Conservation (phyloP, 2,329 filamentous ascomycete genomes). For the Talaromyces verruculosus region DNA sequence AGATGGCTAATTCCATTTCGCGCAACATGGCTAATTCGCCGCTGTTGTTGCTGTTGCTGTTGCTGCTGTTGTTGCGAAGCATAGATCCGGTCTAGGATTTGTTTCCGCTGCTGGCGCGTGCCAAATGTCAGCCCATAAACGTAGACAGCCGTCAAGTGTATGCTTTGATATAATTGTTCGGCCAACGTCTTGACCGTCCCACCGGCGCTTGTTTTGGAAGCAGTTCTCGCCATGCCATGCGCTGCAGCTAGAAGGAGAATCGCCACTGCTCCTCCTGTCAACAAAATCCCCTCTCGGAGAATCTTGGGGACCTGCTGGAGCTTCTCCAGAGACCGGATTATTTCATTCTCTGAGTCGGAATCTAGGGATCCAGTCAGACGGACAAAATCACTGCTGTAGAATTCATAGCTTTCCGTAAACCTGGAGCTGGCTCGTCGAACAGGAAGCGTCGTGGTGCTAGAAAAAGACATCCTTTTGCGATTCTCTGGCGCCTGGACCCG, state of each 20-base stretch:
- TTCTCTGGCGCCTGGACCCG: background rate
- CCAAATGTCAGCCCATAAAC: slow-evolving; percentile 39
- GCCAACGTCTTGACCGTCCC: slow-evolving; percentile 22
- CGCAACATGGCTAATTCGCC: background rate
- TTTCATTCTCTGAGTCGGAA: slow-evolving; percentile 21
- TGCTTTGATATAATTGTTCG: slow-evolving; percentile 32
- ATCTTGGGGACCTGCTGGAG: slow-evolving; percentile 39
- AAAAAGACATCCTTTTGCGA: background rate
- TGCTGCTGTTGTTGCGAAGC: slow-evolving; percentile 20
- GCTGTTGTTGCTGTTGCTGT: slow-evolving; percentile 20
- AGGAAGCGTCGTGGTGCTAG: slow-evolving; percentile 8
- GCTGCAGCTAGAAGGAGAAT: slow-evolving; percentile 38
- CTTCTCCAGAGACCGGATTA: slow-evolving; percentile 33
- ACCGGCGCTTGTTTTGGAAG: slow-evolving; percentile 16
- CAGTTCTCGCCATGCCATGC: slow-evolving; percentile 29
- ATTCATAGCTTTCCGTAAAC: slow-evolving; percentile 22
- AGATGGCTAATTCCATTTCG: slow-evolving; percentile 5
- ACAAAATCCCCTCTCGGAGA: slow-evolving; percentile 37
- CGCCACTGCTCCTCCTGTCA: slow-evolving; percentile 37
- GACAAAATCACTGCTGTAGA: slow-evolving; percentile 19
- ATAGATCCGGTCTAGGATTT: slow-evolving; percentile 30
- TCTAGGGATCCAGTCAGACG: slow-evolving; percentile 17
- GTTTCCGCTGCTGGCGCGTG: slow-evolving; percentile 32
- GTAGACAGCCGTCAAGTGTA: slow-evolving; percentile 35
- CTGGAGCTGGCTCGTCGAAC: slow-evolving; percentile 16